phyloP scores from a whole-genome alignment of 768 basidiomycete species.

The Pleurotus tuoliensis region DNA sequence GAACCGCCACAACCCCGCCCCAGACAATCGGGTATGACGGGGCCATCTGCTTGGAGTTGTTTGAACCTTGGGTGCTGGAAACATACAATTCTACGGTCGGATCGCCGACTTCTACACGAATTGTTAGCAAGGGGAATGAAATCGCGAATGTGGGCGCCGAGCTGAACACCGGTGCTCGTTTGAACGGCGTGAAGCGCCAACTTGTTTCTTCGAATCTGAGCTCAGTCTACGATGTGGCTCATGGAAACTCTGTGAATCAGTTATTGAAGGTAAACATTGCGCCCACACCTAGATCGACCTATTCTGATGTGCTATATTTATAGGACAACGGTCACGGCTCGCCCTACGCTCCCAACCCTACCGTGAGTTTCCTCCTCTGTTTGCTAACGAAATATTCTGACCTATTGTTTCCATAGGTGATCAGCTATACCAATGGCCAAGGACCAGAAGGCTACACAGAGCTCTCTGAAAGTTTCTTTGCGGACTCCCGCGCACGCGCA shows the following conservation, averaged over 20 bases:
- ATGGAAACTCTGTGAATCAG: slow-evolving; percentile 35
- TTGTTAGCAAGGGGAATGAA: slow-evolving; percentile 26
- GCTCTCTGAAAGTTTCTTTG: slow-evolving; percentile 28
- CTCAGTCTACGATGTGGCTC: slow-evolving; percentile 25
- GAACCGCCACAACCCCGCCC: slow-evolving; percentile 3
- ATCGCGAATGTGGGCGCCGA: slow-evolving; percentile 18
- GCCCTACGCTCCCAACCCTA: slow-evolving; percentile 36
- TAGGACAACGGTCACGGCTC: slow-evolving; percentile 36
- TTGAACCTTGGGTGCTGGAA: slow-evolving; percentile 13
- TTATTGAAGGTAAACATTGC: slow-evolving; percentile 24
- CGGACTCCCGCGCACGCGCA: slow-evolving; percentile 27
- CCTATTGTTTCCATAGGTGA: slow-evolving; percentile 19
- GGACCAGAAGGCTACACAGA: slow-evolving; percentile 36
- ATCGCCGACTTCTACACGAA: slow-evolving; percentile 23
- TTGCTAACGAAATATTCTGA: not conserved
- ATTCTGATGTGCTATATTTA: not conserved
- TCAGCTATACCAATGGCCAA: slow-evolving; percentile 33
- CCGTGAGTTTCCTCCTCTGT: slow-evolving; percentile 18
- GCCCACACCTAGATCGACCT: not conserved
- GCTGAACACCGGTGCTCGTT: slow-evolving; percentile 15
- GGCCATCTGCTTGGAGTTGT: slow-evolving; percentile 14
- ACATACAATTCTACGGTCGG: slow-evolving; percentile 21
- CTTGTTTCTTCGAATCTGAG: slow-evolving; percentile 26
- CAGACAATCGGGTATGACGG: slow-evolving; percentile 11
- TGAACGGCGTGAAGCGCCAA: slow-evolving; percentile 18